Evolutionary conservation across 2,329 filamentous ascomycete species (phyloP), one percentile per base, ranked within the genome.

Genomic region (Aspergillus pseudoviridinutans): DNA sequence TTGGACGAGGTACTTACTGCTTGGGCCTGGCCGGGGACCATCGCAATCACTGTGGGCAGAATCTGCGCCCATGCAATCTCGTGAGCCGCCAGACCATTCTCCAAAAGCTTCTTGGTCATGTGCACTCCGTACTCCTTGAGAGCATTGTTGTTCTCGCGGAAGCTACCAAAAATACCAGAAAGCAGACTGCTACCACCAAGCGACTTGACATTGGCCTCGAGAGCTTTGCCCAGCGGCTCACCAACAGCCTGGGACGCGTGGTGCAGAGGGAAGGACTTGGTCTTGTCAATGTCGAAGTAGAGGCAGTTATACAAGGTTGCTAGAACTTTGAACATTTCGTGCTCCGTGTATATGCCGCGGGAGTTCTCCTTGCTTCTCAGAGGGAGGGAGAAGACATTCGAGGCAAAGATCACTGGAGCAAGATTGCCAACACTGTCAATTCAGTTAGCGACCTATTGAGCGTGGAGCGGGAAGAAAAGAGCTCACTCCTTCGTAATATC

Each of bases 31-130:
- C 85, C 89, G 1, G 89, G 86, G 7, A 90, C 85, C 71, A 88
- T 82, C 1, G 86, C 83, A 3, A 81, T 82, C 0, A 86, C 84
- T 0, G 86, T 86, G 0, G 89, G 89, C 51, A 92, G 66, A 42
- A 92, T 81, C 68, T 90, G 86, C 25, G 82, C 82, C 84, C 86
- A 90, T 0, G 88, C 85, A 59, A 92, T 85, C 52, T 92, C 87
- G 25, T 85, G 80, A 2, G 80, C 76, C 53, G 78, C 83, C 57
- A 90, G 70, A 0, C 88, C 88, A 10, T 78, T 78, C 64, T 88
- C 87, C 25, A 86, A 74, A 46, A 92, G 74, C 0, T 81, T 81
- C 67, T 87, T 85, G 64, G 90, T 80, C 71, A 90, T 79, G 47
- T 85, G 80, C 20, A 80, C 79, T 2, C 90, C 90, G 58, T 89